Conservation (phyloP, 2,329 filamentous ascomycete species). For the Talaromyces sp. region DNA sequence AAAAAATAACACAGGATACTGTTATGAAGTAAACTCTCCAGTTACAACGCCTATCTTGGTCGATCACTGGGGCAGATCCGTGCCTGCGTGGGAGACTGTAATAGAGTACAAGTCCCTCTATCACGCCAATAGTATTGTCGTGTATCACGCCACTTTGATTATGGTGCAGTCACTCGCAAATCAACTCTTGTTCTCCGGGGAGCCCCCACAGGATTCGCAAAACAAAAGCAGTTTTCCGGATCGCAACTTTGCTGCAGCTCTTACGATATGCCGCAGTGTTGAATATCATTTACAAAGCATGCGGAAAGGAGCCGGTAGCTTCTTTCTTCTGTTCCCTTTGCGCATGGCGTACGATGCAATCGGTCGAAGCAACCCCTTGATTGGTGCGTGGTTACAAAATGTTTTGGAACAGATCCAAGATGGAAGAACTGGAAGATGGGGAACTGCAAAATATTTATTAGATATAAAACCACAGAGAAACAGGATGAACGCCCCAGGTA, state of each 20-base stretch:
- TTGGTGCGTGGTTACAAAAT: slow-evolving; percentile 4
- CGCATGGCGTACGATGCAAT: slow-evolving; percentile 7
- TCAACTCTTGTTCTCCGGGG: background rate
- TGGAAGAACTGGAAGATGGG: slow-evolving; percentile 7
- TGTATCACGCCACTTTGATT: slow-evolving; percentile 3
- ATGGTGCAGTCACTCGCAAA: background rate
- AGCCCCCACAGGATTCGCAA: background rate
- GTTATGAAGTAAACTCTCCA: background rate
- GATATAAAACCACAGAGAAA: background rate
- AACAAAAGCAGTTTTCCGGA: background rate
- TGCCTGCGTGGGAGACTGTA: slow-evolving; percentile 5
- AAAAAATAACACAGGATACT: slow-evolving; percentile 2
- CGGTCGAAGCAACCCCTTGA: background rate
- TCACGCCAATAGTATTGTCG: background rate
- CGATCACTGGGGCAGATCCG: background rate
- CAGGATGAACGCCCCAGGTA: background rate
- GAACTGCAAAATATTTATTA: slow-evolving; percentile 6
- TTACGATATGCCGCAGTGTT: slow-evolving; percentile 7
- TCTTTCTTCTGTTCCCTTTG: slow-evolving; percentile 4
- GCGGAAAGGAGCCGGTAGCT: slow-evolving; percentile 8
- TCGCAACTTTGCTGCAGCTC: background rate
- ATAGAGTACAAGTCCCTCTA: slow-evolving; percentile 6
- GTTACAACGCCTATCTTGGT: background rate
- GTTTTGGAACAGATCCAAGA: slow-evolving; percentile 2
- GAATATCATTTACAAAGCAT: slow-evolving; percentile 9